Evolutionary conservation across 805 yeast species (phyloP).

Genomic region (Tetrapisispora namnaoensis): DNA sequence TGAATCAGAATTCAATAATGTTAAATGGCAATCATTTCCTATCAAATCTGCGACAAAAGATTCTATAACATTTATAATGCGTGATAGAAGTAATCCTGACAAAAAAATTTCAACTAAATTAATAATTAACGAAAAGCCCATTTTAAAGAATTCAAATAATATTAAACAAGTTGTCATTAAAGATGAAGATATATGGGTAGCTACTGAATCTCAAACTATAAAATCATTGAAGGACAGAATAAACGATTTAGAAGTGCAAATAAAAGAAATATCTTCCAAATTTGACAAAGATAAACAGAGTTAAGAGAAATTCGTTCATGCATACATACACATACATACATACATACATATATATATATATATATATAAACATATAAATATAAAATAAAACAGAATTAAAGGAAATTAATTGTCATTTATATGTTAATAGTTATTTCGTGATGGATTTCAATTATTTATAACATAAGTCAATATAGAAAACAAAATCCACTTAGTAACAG

Average conservation of each 20-base stretch:
- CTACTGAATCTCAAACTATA: slow-evolving; percentile 5
- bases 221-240: slow-evolving; percentile 15
- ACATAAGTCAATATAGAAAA: no score
- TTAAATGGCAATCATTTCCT: slow-evolving; percentile 9
- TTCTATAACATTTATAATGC: slow-evolving; percentile 6
- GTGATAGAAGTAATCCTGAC: slow-evolving; percentile 2
- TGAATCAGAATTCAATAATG: not conserved
- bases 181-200: slow-evolving; percentile 1
- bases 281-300: not conserved
- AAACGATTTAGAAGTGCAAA: slow-evolving; percentile 13
- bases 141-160: not conserved
- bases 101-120: slow-evolving; percentile 5
- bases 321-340: no score
- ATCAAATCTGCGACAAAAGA: slow-evolving; percentile 7
- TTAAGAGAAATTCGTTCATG: no score
- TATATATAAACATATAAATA: no score
- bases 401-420: no score
- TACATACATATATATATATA: no score
- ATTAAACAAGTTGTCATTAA: not conserved
- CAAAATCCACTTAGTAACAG: no score
- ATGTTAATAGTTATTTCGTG: no score
- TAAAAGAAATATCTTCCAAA: not conserved
- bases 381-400: no score
- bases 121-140: slow-evolving; percentile 3
- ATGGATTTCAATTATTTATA: no score